Conservation (phyloP, 495 filamentous ascomycete genomes). For the Penicillium lagena region DNA sequence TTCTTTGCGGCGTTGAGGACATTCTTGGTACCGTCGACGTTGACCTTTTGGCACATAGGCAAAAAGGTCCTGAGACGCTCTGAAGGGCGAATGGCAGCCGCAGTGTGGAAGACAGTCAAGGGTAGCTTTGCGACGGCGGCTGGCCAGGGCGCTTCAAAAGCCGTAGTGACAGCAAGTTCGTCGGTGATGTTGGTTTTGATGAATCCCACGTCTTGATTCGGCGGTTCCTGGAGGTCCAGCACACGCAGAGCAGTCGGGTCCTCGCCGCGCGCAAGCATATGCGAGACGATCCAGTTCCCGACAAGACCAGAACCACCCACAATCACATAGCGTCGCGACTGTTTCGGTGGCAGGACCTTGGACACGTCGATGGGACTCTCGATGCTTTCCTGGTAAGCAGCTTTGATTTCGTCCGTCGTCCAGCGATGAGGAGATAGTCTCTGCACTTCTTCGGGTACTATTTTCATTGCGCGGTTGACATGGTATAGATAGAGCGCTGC, state of each 20-base stretch:
- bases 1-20: constrained; percentile 41
- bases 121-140: constrained; percentile 34
- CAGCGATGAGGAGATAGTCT: constrained; percentile 43
- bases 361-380: constrained; percentile 40
- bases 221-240: constrained; percentile 42
- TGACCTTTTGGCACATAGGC: constrained; percentile 42
- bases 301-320: constrained; percentile 54
- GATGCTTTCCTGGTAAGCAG: constrained; percentile 39
- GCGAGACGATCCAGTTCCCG: constrained; percentile 48
- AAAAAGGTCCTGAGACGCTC: constrained; percentile 44
- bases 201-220: constrained; percentile 35
- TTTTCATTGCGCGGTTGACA: constrained; percentile 43
- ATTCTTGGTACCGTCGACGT: constrained; percentile 46
- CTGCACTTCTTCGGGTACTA: constrained; percentile 39
- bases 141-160: constrained; percentile 48
- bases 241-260: constrained; percentile 47
- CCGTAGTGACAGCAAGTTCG: constrained; percentile 30
- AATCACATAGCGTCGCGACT: constrained; percentile 49
- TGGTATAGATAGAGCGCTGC: constrained; percentile 40
- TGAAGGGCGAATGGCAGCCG: constrained; percentile 42
- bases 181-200: constrained; percentile 50
- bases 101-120: constrained; percentile 54
- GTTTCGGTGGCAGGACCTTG: constrained; percentile 44
- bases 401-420: constrained; percentile 41
- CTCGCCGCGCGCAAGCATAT: constrained; percentile 49